Conservation (phyloP, 1,284 basidiomycete genomes). For the Cryptococcus sp. region DNA sequence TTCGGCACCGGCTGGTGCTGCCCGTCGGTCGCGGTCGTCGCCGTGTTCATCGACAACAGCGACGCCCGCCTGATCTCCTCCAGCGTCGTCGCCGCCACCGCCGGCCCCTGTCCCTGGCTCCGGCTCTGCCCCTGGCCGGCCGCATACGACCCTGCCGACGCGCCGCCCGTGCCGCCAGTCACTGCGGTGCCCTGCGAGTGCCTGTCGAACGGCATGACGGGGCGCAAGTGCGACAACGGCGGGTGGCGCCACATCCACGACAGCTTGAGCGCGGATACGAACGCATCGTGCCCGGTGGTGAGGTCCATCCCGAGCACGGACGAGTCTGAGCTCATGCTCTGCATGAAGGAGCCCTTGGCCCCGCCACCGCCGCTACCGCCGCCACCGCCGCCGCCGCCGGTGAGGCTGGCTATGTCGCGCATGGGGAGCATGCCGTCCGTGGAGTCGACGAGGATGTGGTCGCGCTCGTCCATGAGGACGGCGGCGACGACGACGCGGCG, state of each 20-base stretch:
- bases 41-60: slow-evolving; percentile 17
- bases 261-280: slow-evolving; percentile 49
- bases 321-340: slow-evolving; percentile 22
- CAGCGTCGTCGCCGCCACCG: slow-evolving; percentile 11
- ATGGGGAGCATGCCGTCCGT: slow-evolving; percentile 52
- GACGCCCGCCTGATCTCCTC: slow-evolving; percentile 29
- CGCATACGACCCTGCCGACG: too few species aligned
- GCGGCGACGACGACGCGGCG: slow-evolving; percentile 51
- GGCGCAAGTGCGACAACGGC: slow-evolving; percentile 22
- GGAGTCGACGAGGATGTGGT: slow-evolving; percentile 49
- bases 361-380: slow-evolving; percentile 18
- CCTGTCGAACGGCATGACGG: slow-evolving; percentile 2
- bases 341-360: slow-evolving; percentile 10
- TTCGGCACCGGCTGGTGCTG: slow-evolving; percentile 13
- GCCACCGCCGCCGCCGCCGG: slow-evolving; percentile 15
- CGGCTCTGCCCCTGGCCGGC: not conserved
- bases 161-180: too few species aligned
- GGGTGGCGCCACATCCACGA: slow-evolving; percentile 51
- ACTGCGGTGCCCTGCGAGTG: not conserved
- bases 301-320: slow-evolving; percentile 49
- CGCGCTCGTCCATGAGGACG: slow-evolving; percentile 49
- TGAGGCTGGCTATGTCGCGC: slow-evolving; percentile 48
- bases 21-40: slow-evolving; percentile 8
- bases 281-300: slow-evolving; percentile 49
- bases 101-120: slow-evolving; percentile 1